Evolutionary conservation across 2,329 filamentous ascomycete species (phyloP).

Genomic region (Colletotrichum sp.): DNA sequence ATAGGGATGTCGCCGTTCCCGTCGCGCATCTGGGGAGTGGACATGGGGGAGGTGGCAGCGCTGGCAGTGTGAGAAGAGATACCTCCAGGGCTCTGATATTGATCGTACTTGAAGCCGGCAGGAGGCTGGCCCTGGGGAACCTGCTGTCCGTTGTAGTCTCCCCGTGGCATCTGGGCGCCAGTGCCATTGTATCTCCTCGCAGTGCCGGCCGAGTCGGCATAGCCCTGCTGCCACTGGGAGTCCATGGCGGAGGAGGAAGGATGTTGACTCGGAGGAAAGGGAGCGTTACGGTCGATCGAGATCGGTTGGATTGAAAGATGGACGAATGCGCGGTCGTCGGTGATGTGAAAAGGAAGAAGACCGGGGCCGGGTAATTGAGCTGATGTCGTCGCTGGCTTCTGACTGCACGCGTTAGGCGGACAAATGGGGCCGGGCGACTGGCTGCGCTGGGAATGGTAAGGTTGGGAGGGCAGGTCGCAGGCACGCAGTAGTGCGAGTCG

Average conservation of each 20-base stretch:
- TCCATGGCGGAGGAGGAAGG: constrained; percentile 46
- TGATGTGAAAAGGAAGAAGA: constrained; percentile 17
- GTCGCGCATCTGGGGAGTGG: constrained; percentile 67
- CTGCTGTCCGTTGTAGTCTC: constrained; percentile 33
- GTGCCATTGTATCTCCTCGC: constrained; percentile 68
- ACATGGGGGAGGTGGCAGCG: constrained; percentile 63
- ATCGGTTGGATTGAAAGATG: background rate
- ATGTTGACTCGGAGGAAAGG: constrained; percentile 11
- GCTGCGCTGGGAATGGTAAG: constrained; percentile 6
- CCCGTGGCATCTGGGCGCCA: constrained; percentile 37
- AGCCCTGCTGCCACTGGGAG: constrained; percentile 61
- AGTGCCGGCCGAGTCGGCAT: constrained; percentile 67
- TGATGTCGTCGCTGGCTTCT: constrained; percentile 19
- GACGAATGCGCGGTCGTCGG: constrained; percentile 8
- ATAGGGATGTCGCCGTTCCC: constrained; percentile 80
- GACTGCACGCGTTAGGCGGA: constrained; percentile 21
- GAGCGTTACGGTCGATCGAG: background rate
- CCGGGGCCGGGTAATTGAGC: constrained; percentile 10
- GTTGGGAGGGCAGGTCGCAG: background rate
- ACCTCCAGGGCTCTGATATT: constrained; percentile 58
- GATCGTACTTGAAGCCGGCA: constrained; percentile 68
- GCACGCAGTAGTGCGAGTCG: constrained; percentile 1
- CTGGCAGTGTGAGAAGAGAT: constrained; percentile 38
- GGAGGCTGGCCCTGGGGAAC: constrained; percentile 43
- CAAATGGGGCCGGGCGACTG: constrained; percentile 11